Evolutionary conservation across 2,329 filamentous ascomycete genomes (phyloP), one percentile per base, ranked within the genome.

Genomic region (Trichoderma sp.): DNA sequence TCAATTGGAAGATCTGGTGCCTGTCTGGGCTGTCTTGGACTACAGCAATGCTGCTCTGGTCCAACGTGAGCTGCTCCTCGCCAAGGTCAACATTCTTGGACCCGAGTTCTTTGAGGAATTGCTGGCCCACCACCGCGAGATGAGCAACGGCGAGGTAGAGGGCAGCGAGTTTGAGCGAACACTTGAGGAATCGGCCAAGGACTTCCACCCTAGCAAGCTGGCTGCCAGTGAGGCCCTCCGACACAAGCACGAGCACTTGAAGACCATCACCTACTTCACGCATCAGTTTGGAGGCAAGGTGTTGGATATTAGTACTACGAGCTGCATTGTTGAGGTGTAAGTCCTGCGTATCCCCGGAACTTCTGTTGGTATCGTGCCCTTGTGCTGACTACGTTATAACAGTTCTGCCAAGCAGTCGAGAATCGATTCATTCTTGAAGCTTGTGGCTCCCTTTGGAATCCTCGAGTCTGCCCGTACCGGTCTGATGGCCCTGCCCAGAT

Each of bases 241-340:
- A 82, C 94, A 98, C 86, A 99, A 99, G 89, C 95, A 98, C 84
- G 95, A 98, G 88, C 97, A 99, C 88, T 86, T 99, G 80, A 94
- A 96, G 87, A 95, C 94, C 75, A 98, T 99, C 82, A 99, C 97
- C 75, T 97, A 97, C 85, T 92, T 99, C 83, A 93, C 96, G 21
- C 97, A 99, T 87, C 97, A 99, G 82, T 99, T 99, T 81, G 95
- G 95, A 75, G 97, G 97, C 78, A 99, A 99, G 87, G 94, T 99
- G 31, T 86, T 99, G 80, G 97, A 99, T 85, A 98, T 99, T 81
- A 98, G 95, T 88, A 98, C 94, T 71, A 98, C 94, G 86, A 98
- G 97, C 87, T 98, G 97, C 86, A 98, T 98, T 84, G 95, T 99
- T 76, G 97, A 99, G 86, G 85, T 99, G 94, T 96, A 90, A 90